These are phyloP conservation scores for Penicillium capsulatum DNA, from an alignment of 2,329 filamentous ascomycete species.

Conservation along the genomic window DNA sequence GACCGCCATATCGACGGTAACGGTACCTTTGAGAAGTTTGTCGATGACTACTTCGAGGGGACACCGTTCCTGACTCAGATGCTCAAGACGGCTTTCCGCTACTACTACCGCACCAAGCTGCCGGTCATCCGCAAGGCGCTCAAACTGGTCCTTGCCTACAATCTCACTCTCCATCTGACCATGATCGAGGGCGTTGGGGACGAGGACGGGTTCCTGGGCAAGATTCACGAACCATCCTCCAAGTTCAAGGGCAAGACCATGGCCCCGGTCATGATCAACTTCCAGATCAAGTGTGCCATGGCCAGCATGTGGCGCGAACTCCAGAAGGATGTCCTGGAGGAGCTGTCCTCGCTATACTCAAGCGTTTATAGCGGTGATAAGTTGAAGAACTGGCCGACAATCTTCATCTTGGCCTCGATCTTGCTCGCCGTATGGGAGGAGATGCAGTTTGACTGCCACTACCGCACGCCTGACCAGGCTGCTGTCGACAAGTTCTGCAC, in stretches of 20 bases:
- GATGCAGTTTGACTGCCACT: slow-evolving; percentile 98
- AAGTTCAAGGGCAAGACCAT: slow-evolving; percentile 87
- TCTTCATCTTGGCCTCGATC: slow-evolving; percentile 94
- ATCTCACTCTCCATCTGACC: slow-evolving; percentile 88
- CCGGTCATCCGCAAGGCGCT: slow-evolving; percentile 91
- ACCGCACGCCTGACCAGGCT: slow-evolving; percentile 77
- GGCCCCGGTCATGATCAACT: slow-evolving; percentile 98
- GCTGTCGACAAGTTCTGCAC: slow-evolving; percentile 91
- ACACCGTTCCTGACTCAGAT: slow-evolving; percentile 94
- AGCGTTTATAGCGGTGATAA: slow-evolving; percentile 96
- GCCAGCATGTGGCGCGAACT: slow-evolving; percentile 98
- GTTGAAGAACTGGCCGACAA: slow-evolving; percentile 98
- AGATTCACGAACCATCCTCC: slow-evolving; percentile 79
- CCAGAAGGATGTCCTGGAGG: slow-evolving; percentile 92
- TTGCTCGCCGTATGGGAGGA: slow-evolving; percentile 94
- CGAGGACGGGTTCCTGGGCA: slow-evolving; percentile 71
- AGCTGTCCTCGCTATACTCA: slow-evolving; percentile 89
- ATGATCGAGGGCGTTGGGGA: slow-evolving; percentile 86
- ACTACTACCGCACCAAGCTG: slow-evolving; percentile 81
- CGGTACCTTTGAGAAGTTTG: slow-evolving; percentile 83
- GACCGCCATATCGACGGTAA: slow-evolving; percentile 92
- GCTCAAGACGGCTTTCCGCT: slow-evolving; percentile 91
- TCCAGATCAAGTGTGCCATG: slow-evolving; percentile 96
- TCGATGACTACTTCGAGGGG: slow-evolving; percentile 93
- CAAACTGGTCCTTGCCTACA: slow-evolving; percentile 93